Base-by-base conservation (phyloP, 2,329 filamentous ascomycete species). In the Botryosphaeria dothidea region DNA sequence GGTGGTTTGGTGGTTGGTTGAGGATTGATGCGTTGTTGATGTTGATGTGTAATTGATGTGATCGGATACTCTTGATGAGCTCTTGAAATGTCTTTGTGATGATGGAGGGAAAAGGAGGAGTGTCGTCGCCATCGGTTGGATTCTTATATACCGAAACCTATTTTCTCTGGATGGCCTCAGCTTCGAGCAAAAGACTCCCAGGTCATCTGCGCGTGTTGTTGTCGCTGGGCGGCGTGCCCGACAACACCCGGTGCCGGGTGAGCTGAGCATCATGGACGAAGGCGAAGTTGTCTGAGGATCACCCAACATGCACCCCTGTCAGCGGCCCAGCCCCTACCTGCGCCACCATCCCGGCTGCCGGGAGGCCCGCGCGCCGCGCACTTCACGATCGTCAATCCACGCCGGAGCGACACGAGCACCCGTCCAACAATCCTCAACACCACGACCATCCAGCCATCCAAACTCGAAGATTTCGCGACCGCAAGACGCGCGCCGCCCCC, bases 271-370 rank as follows among this genome's bases (percentile, higher is more conserved):
- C 38, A 60, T 49, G 29, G 29, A 5, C n/a, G 27, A 17, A 15
- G 45, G 45, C 45, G 45, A 19, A n/a, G 46, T 62, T 62, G 58
- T 49, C 58, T 62, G 58, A 62, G 58, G 29, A 62, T 62, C 58
- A 62, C 58, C 58, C 58, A 62, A 62, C 45, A 41, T 45, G 36
- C 54, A 29, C 49, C 29, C 34, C 52, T 23, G 27, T 6, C 46
- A 19, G 13, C 46, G 23, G 46, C 48, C 15, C 19, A 8, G 5
- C 43, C 7, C n/a, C 43, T 13, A 25, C 38, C 54, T 46, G 54
- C 54, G 56, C 56, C 56, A 46, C 38, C 56, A 60, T 60, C 41
- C 56, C 56, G 56, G 38, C 56, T 45, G 38, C 56, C 56, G 56
- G 56, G n/a, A n/a, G 54, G 38, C 31, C 54, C 5, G 11, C 31